Percentiles rank a stretch among this genome's conserved stretches.
Conservation (phyloP, 2,329 filamentous ascomycete species). For the Fusarium penzigii region DNA sequence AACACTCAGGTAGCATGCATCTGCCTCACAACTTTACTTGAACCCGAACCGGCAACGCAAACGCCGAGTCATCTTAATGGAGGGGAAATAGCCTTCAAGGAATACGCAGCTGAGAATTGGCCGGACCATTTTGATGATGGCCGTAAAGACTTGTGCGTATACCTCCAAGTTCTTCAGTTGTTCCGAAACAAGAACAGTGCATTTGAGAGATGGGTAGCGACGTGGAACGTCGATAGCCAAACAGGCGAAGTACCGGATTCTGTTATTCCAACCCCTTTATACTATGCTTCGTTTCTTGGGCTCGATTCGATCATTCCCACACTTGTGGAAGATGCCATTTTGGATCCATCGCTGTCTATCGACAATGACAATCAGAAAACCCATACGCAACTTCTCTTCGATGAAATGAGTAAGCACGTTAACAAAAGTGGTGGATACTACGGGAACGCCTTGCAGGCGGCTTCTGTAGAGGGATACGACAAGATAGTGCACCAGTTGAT, state of each 20-base stretch:
- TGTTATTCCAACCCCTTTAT: background rate
- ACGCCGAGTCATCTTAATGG: too few species aligned
- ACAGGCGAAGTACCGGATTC: background rate
- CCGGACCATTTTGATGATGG: slow-evolving; percentile 1
- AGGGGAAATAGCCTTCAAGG: background rate
- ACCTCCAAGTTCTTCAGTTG: background rate
- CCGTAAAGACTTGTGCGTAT: background rate
- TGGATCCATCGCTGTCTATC: too few species aligned
- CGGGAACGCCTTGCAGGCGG: too few species aligned
- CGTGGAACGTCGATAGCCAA: background rate
- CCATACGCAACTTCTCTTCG: too few species aligned
- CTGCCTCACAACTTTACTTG: slow-evolving; percentile 4
- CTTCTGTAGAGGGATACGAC: too few species aligned
- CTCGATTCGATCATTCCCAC: background rate
- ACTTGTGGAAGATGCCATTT: too few species aligned
- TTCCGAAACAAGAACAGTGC: background rate
- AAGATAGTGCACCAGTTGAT: too few species aligned
- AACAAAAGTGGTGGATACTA: too few species aligned
- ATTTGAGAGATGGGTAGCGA: background rate
- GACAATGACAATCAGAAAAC: too few species aligned
- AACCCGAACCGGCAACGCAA: background rate
- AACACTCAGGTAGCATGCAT: slow-evolving; percentile 1
- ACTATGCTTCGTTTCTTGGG: slow-evolving; percentile 2
- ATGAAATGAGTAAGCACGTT: too few species aligned
- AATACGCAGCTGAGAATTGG: slow-evolving; percentile 1